Base-by-base conservation (phyloP, 805 yeast species). In the Nematodospora valgi region DNA sequence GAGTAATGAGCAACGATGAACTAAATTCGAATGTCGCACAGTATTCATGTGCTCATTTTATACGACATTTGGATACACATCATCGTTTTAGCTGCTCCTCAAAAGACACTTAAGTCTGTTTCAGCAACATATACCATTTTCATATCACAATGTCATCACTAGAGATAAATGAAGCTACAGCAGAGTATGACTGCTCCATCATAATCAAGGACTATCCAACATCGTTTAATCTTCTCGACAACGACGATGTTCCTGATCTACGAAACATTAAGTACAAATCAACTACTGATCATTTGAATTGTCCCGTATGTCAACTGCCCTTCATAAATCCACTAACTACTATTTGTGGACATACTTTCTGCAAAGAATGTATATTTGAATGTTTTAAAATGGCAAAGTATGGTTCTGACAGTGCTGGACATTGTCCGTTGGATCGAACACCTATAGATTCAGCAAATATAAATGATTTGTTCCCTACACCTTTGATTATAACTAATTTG, bases 271-370 rank as follows among this genome's bases (percentile, higher is more conserved):
- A 51, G 32, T 62, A 62, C 40, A 47, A 51, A 23, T 42, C 59
- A 2, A 36, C 52, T 12, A 61, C 59, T 6, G 68, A 62, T 32
- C 54, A 62, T 45, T 47, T 61, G 29, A 51, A 51, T 40, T 67
- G 88, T 45, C 86, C 87, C 3, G 75, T 81, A n/a, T 81, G 88
- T 53, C 80, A 76, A 40, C 70, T 72, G 25, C 83, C 84, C 4
- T 74, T 81, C 42, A 64, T 77, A 6, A 65, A 66, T 23, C 87
- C 88, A 1, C 61, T 70, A 42, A 73, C 80, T 5, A 82, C 87
- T 1, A 52, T 65, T 2, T 81, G 88, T 56, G 83, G 84, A 1
- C 87, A 81, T 49, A 77, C 83, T 0, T 81, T 80, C 46, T 81
- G 88, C 53, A 62, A 64, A 37, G 62, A 57, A 8, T 80, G 87